Evolutionary conservation across 2,329 filamentous ascomycete species (phyloP).

Genomic region (Exophiala sp.): DNA sequence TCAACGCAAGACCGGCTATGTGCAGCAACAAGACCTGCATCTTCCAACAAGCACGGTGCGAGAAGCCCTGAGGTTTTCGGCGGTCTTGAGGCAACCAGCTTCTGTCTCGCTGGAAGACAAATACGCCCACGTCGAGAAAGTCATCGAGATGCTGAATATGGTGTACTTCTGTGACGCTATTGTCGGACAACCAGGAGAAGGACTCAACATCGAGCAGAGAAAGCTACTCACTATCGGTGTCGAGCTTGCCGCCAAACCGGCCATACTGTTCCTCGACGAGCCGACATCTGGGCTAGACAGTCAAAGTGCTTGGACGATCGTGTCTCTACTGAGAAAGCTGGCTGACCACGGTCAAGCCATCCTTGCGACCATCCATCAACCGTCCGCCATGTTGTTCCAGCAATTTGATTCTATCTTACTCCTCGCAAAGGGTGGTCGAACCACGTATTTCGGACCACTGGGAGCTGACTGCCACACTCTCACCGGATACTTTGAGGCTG

Average conservation of each 20-base stretch:
- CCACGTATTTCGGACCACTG: constrained; percentile 65
- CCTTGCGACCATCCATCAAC: constrained; percentile 90
- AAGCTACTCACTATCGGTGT: constrained; percentile 85
- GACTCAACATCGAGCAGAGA: constrained; percentile 58
- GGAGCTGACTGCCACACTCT: constrained; percentile 56
- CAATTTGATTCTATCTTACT: constrained; percentile 66
- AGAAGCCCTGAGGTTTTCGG: constrained; percentile 77
- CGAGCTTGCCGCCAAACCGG: constrained; percentile 85
- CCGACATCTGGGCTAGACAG: constrained; percentile 88
- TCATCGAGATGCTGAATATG: constrained; percentile 86
- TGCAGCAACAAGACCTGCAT: constrained; percentile 65
- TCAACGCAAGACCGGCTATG: constrained; percentile 64
- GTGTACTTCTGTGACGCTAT: constrained; percentile 81
- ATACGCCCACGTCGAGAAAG: constrained; percentile 78
- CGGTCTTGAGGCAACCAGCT: constrained; percentile 75
- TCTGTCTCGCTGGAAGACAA: constrained; percentile 70
- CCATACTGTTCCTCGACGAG: constrained; percentile 84
- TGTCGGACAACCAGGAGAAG: constrained; percentile 82
- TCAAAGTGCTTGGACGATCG: constrained; percentile 87
- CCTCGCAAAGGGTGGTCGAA: constrained; percentile 61
- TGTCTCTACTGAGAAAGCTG: constrained; percentile 77
- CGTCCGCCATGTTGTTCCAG: constrained; percentile 85
- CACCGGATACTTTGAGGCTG: constrained; percentile 60
- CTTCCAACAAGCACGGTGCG: constrained; percentile 62
- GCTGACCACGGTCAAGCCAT: constrained; percentile 84